phyloP scores from a whole-genome alignment of 441 rosid species.

The Cnidoscolus chayamansa region DNA sequence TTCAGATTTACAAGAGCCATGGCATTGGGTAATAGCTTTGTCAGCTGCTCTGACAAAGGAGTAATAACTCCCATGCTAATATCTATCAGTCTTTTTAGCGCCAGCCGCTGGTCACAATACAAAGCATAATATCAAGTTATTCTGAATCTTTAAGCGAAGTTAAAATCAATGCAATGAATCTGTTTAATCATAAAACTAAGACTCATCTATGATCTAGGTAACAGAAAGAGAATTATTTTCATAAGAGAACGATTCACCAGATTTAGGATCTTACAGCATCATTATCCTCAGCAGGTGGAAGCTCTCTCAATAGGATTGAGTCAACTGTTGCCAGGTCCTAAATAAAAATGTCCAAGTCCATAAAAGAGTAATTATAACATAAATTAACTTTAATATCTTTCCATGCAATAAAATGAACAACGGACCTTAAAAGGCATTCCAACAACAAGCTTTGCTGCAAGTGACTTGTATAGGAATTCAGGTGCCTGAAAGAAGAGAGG shows the following conservation, averaged over 20 bases:
- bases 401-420: constrained; percentile 19
- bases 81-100: constrained; percentile 87
- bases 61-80: constrained; percentile 86
- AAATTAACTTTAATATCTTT: neutral
- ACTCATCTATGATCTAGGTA: neutral
- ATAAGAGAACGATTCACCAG: constrained; percentile 11
- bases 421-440: constrained; percentile 90
- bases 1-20: constrained; percentile 86
- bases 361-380: neutral
- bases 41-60: constrained; percentile 91
- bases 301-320: constrained; percentile 70
- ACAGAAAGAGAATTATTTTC: neutral
- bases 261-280: constrained; percentile 61
- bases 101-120: constrained; percentile 59
- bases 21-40: constrained; percentile 87
- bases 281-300: constrained; percentile 73
- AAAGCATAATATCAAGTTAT: constrained; percentile 22
- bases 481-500: constrained; percentile 46
- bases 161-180: neutral
- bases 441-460: constrained; percentile 75
- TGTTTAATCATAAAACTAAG: constrained; percentile 1
- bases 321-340: constrained; percentile 88
- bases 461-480: constrained; percentile 82
- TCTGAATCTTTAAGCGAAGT: constrained; percentile 12
- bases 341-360: constrained; percentile 23